These are phyloP conservation scores for Sanghuangporus weigelae DNA, from an alignment of 1,284 basidiomycete genomes.

Conservation along the genomic window DNA sequence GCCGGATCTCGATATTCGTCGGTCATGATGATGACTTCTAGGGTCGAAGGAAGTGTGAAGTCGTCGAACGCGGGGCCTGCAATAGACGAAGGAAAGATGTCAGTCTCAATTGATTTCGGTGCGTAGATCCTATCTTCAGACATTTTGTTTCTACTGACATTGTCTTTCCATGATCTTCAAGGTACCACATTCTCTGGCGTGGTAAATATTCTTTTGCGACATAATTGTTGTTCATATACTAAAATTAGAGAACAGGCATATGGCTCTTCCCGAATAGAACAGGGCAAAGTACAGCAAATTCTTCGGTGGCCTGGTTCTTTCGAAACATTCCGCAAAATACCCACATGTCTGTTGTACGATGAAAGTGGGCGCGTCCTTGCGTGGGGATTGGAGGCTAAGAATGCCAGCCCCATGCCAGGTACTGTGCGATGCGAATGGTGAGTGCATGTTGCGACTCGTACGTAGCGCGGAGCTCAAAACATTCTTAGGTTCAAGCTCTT, in stretches of 20 bases:
- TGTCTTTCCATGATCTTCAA: slow-evolving; percentile 24
- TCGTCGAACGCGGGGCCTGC: slow-evolving; percentile 11
- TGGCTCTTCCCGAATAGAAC: slow-evolving; percentile 75
- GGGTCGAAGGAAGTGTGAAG: slow-evolving; percentile 20
- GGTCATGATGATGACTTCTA: slow-evolving; percentile 30
- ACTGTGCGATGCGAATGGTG: slow-evolving; percentile 68
- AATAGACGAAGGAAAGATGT: slow-evolving; percentile 40
- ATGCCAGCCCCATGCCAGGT: slow-evolving; percentile 59
- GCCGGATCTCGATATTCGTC: slow-evolving; percentile 20
- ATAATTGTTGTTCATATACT: slow-evolving; percentile 12
- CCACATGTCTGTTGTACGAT: slow-evolving; percentile 74
- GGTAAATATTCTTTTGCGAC: slow-evolving; percentile 38
- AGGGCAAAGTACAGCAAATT: slow-evolving; percentile 71
- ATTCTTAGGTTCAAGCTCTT: slow-evolving; percentile 67
- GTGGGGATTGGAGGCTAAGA: slow-evolving; percentile 80
- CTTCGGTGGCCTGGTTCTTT: slow-evolving; percentile 73
- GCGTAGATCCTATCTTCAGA: slow-evolving; percentile 22
- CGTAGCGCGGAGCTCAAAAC: neutral
- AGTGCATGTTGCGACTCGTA: neutral
- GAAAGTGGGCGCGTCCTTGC: slow-evolving; percentile 62
- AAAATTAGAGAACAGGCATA: slow-evolving; percentile 46
- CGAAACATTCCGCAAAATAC: slow-evolving; percentile 77
- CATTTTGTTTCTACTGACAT: slow-evolving; percentile 1
- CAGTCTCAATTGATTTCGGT: slow-evolving; percentile 78
- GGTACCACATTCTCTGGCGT: slow-evolving; percentile 81